These are phyloP conservation scores for Exophiala alcalophila DNA, from an alignment of 2,329 filamentous ascomycete genomes.

Conservation along the genomic window DNA sequence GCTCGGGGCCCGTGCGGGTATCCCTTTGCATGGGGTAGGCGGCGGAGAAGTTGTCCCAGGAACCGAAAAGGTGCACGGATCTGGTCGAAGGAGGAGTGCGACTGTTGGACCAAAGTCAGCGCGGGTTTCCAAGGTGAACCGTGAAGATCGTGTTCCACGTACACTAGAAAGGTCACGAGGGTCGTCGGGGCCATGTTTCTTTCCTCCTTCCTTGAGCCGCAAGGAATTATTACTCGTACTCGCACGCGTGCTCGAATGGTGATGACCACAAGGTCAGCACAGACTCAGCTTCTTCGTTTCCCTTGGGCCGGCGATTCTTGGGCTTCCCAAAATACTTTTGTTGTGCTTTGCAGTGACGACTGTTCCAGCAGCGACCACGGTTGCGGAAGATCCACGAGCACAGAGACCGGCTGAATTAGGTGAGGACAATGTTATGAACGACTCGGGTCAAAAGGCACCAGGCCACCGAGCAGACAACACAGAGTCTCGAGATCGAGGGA, in stretches of 20 bases:
- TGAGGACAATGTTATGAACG: conserved; percentile 2
- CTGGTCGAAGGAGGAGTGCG: conserved; percentile 40
- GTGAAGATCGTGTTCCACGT: conserved; percentile 17
- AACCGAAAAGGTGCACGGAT: conserved; percentile 79
- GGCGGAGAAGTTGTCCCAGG: conserved; percentile 89
- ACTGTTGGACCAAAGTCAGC: conserved; percentile 31
- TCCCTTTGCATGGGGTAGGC: conserved; percentile 81
- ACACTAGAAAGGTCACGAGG: conserved; percentile 36
- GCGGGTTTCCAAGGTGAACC: conserved; percentile 3
- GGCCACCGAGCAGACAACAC: conserved; percentile 11
- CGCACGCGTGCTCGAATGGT: too few species aligned
- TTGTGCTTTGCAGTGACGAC: too few species aligned
- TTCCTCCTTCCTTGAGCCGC: too few species aligned
- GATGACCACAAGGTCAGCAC: too few species aligned
- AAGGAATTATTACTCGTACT: too few species aligned
- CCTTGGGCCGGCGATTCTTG: too few species aligned
- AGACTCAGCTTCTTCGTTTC: too few species aligned
- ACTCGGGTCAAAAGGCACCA: conserved; percentile 8
- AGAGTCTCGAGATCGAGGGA: conserved; percentile 8
- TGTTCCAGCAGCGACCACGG: conserved; percentile 12
- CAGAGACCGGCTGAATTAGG: background rate
- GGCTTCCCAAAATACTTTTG: too few species aligned
- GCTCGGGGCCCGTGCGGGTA: conserved; percentile 65
- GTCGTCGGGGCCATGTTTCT: conserved; percentile 31
- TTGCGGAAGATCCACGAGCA: background rate